These are phyloP conservation scores for Yarrowia sp. DNA, from an alignment of 805 yeast species.

Conservation along the genomic window DNA sequence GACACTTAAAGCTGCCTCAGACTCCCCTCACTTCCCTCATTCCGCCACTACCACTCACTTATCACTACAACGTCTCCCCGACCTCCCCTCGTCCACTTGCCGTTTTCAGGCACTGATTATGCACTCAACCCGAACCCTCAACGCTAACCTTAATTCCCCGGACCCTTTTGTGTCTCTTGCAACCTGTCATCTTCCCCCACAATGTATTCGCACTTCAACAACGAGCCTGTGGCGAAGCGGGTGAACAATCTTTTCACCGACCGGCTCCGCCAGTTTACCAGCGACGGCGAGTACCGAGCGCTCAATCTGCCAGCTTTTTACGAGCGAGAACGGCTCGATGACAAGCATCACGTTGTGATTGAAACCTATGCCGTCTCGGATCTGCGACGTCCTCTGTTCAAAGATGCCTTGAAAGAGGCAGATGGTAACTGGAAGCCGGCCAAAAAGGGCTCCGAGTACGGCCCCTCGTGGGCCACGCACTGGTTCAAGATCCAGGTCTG, in stretches of 20 bases:
- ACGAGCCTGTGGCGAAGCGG: constrained; percentile 73
- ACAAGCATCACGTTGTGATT: constrained; percentile 59
- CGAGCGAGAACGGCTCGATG: constrained; percentile 64
- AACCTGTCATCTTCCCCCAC: not conserved
- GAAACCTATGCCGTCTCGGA: constrained; percentile 78
- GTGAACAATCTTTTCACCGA: constrained; percentile 75
- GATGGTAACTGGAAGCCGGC: constrained; percentile 49
- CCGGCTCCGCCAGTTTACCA: constrained; percentile 77
- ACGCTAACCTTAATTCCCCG: not conserved
- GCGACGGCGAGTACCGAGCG: constrained; percentile 75
- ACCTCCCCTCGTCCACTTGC: not conserved
- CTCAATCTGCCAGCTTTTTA: constrained; percentile 84
- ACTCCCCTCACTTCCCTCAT: not conserved
- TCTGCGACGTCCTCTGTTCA: constrained; percentile 67
- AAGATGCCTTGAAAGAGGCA: constrained; percentile 65
- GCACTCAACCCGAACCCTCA: constrained; percentile 27
- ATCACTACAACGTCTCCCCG: too few species aligned
- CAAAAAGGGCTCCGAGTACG: constrained; percentile 73
- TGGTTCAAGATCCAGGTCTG: constrained; percentile 80
- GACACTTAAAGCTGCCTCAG: too few species aligned
- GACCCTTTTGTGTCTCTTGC: not conserved
- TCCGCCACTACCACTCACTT: not conserved
- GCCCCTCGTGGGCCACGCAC: constrained; percentile 97
- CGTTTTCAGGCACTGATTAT: constrained; percentile 24
- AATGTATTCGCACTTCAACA: constrained; percentile 47